These are phyloP conservation scores for Pseudocercospora vitis DNA, from an alignment of 2,329 filamentous ascomycete species.

Conservation along the genomic window DNA sequence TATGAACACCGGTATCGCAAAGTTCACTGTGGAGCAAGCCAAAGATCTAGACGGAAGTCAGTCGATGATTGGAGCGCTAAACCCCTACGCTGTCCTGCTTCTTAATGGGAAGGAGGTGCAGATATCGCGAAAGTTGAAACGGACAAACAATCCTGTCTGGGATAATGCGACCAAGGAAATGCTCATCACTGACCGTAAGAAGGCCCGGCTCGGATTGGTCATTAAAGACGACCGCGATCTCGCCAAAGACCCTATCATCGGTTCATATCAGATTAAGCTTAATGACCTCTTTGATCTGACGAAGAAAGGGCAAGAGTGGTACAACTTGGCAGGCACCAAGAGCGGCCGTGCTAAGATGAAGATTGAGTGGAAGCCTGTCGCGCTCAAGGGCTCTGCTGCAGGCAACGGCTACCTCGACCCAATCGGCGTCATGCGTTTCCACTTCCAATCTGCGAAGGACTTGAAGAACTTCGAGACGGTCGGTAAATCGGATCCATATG, in stretches of 20 bases:
- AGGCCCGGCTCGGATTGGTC: conserved; percentile 83
- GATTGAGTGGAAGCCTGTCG: conserved; percentile 93
- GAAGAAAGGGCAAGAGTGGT: conserved; percentile 95
- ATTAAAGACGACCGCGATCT: conserved; percentile 96
- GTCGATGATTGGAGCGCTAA: conserved; percentile 86
- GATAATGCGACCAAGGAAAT: conserved; percentile 90
- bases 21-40: conserved; percentile 90
- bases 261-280: conserved; percentile 91
- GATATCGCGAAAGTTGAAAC: conserved; percentile 86
- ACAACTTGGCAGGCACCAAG: conserved; percentile 77
- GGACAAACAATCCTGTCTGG: conserved; percentile 97
- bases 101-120: conserved; percentile 92
- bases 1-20: conserved; percentile 87
- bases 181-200: conserved; percentile 89
- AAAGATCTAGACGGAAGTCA: conserved; percentile 93
- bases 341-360: conserved; percentile 86
- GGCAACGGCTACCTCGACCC: conserved; percentile 87
- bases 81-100: conserved; percentile 83
- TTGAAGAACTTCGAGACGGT: conserved; percentile 91
- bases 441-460: conserved; percentile 79
- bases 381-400: conserved; percentile 68
- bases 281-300: conserved; percentile 90
- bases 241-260: conserved; percentile 76
- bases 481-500: conserved; percentile 96
- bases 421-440: conserved; percentile 90